Evolutionary conservation across 805 yeast species (phyloP).

Genomic region (Zygoascus ofunaensis): DNA sequence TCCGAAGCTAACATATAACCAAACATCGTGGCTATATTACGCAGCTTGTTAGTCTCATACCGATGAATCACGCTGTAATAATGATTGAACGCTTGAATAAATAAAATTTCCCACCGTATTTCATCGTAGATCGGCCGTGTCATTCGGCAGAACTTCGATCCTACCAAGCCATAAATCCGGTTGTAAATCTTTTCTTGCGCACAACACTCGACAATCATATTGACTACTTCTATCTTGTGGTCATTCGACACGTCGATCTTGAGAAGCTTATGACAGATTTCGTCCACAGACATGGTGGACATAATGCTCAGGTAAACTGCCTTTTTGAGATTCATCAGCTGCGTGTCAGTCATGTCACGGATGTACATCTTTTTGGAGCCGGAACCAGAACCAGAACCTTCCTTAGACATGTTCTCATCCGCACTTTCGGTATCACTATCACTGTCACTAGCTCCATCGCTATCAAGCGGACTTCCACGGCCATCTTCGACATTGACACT

Average conservation of each 20-base stretch:
- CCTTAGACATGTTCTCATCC: constrained; percentile 6
- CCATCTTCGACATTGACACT: constrained; percentile 18
- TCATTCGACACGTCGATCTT: constrained; percentile 33
- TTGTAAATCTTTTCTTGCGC: constrained; percentile 81
- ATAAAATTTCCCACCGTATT: constrained; percentile 48
- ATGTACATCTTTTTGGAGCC: constrained; percentile 25
- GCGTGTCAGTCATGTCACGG: constrained; percentile 61
- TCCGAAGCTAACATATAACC: constrained; percentile 75
- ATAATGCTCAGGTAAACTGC: constrained; percentile 72
- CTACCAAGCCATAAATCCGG: constrained; percentile 71
- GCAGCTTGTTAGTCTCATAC: constrained; percentile 59
- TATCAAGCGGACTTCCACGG: too few relatives aligned
- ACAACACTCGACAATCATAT: constrained; percentile 71
- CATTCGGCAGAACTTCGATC: constrained; percentile 50
- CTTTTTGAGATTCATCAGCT: constrained; percentile 57
- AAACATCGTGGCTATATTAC: constrained; percentile 77
- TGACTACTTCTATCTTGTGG: constrained; percentile 48
- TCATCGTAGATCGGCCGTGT: constrained; percentile 17
- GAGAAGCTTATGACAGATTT: constrained; percentile 79
- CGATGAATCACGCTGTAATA: constrained; percentile 54
- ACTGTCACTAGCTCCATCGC: constrained; percentile 8
- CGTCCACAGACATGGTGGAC: constrained; percentile 87
- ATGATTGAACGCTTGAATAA: constrained; percentile 43
- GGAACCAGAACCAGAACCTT: constrained; percentile 13
- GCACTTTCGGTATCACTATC: constrained; percentile 13